Evolutionary conservation across 768 basidiomycete species (phyloP), one percentile per base, ranked within the genome.

Genomic region (Neoboletus brunneissimus): DNA sequence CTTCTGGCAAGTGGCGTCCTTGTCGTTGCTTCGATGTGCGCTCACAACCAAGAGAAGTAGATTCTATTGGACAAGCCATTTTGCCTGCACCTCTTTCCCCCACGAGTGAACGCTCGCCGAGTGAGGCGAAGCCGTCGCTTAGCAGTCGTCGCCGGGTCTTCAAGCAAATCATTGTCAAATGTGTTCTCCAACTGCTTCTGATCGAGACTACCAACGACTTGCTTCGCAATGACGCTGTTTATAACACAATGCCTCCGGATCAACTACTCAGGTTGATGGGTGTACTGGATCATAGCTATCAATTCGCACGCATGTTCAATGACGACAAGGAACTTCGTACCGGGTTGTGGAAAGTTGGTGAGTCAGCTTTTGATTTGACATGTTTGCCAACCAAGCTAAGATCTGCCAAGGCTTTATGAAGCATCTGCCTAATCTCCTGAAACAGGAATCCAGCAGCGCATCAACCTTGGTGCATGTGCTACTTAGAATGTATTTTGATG

Each of bases 161-260:
- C 85, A 91, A 94, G 69, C 97, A 98, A 72, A 98, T 99, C 74
- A 98, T 99, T 58, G 94, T 98, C 62, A 98, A 98, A 88, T 99
- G 97, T 71, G 97, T 99, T 22, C 82, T 99, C 31, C 97, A 99
- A 65, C 76, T 99, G 22, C 79, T 98, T 52, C 81, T 99, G 37
- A 98, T 99, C 60, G 97, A 99, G 75, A 98, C 92, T 8, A 96
- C 95, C 3, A 94, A 94, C 66, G 97, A 98, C 62, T 79, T 99
- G 23, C 80, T 99, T 32, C 90, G 94, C 57, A 98, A 96, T 67
- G 81, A 92, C 56, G 85, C 89, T 40, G 91, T 99, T 45, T 98
- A 98, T 75, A 81, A 78, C 45, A 92, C 89, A 4, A 98, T 98
- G 64, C 97, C 97, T 37, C 92, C 97, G 0, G 88, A 93, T 59